Conservation (phyloP, 2,329 filamentous ascomycete genomes). For the Arachnomyces sp. region DNA sequence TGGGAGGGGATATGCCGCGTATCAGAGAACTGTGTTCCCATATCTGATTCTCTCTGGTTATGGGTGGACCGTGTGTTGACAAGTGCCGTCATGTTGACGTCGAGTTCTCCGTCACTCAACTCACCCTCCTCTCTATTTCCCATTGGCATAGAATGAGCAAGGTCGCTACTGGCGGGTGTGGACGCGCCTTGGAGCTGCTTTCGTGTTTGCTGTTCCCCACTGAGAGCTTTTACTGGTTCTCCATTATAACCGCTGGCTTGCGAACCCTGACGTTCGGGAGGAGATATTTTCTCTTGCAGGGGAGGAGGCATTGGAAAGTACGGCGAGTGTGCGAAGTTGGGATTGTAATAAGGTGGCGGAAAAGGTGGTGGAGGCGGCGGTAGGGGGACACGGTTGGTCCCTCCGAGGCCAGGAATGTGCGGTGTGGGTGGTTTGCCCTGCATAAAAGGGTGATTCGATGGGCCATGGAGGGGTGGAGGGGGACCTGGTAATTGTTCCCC, state of each 20-base stretch:
- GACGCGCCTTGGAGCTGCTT: too few species aligned
- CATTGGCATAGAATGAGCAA: constrained; percentile 21
- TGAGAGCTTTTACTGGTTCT: not conserved
- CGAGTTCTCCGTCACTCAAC: constrained; percentile 59
- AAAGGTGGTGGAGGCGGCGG: constrained; percentile 23
- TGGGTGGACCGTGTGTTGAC: too few species aligned
- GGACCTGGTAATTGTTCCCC: constrained; percentile 14
- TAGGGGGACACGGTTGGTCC: constrained; percentile 15
- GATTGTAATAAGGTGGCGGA: constrained; percentile 13
- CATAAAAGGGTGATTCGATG: constrained; percentile 17
- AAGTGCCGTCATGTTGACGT: too few species aligned
- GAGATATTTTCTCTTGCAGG: not conserved
- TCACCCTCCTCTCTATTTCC: constrained; percentile 64
- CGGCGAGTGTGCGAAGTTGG: constrained; percentile 6
- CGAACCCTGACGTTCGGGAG: too few species aligned
- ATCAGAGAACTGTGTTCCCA: not conserved
- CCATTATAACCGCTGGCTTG: not conserved
- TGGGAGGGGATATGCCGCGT: too few species aligned
- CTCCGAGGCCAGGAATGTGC: constrained; percentile 24
- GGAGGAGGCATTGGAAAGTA: constrained; percentile 13
- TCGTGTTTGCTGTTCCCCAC: not conserved
- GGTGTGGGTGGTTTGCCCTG: constrained; percentile 18
- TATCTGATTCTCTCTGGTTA: too few species aligned
- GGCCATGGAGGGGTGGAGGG: constrained; percentile 20
- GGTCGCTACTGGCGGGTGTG: too few species aligned